These are phyloP conservation scores for Saccharomycopsis sp. DNA, from an alignment of 805 yeast species.

Conservation along the genomic window DNA sequence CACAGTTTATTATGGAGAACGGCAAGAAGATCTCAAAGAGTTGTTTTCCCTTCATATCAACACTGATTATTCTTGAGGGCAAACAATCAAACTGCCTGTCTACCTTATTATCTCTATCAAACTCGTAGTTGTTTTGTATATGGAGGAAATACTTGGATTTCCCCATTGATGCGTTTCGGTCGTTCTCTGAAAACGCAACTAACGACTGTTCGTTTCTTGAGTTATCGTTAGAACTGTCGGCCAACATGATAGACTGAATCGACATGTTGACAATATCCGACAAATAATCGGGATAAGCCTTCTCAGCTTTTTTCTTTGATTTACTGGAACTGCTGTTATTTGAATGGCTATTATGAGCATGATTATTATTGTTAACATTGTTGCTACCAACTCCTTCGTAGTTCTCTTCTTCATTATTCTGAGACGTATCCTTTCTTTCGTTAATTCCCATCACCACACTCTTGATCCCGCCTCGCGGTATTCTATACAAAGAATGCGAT, in stretches of 20 bases:
- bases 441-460: conserved; percentile 56
- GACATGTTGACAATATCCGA: conserved; percentile 8
- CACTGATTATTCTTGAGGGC: conserved; percentile 32
- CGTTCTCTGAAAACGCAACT: conserved; percentile 28
- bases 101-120: conserved; percentile 29
- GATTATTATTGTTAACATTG: not conserved
- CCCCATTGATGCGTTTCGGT: conserved; percentile 17
- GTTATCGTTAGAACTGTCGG: conserved; percentile 22
- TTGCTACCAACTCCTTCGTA: conserved; percentile 18
- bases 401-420: conserved; percentile 22
- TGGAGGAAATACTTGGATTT: conserved; percentile 11
- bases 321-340: not conserved
- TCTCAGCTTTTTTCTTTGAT: not conserved
- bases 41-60: conserved; percentile 31
- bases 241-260: conserved; percentile 9
- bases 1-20: conserved; percentile 32
- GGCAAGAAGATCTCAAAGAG: conserved; percentile 38
- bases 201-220: conserved; percentile 27
- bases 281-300: conserved; percentile 18
- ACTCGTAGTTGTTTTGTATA: conserved; percentile 24
- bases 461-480: conserved; percentile 61
- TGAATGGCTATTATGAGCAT: not conserved
- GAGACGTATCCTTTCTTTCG: conserved; percentile 29
- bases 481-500: conserved; percentile 39
- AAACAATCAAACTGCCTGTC: conserved; percentile 24